Evolutionary conservation across 2,329 filamentous ascomycete species (phyloP).

Genomic region (Pseudogymnoascus sp.): DNA sequence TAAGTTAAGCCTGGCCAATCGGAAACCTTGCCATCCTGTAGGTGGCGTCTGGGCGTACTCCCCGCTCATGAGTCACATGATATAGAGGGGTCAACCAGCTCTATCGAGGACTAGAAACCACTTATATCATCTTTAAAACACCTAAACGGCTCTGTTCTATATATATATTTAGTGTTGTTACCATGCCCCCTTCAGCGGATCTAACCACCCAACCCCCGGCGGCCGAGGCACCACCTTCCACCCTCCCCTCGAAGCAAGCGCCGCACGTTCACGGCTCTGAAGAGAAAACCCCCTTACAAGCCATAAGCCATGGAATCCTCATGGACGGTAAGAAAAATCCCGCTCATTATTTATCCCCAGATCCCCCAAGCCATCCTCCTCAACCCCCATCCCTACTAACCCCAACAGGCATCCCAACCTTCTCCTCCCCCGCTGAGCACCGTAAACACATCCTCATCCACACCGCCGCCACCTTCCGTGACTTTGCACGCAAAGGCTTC

Average conservation of each 20-base stretch:
- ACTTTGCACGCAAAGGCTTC: conserved; percentile 60
- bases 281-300: conserved; percentile 29
- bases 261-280: conserved; percentile 14
- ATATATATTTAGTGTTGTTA: background rate
- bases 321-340: conserved; percentile 21
- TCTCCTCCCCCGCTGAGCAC: conserved; percentile 47
- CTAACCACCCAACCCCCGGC: background rate
- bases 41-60: background rate
- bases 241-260: background rate
- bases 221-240: background rate
- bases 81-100: background rate
- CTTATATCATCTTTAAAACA: background rate
- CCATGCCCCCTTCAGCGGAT: background rate
- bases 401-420: conserved; percentile 48
- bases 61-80: background rate
- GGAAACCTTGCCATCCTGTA: background rate
- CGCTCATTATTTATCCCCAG: too few species aligned
- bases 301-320: conserved; percentile 30
- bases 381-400: conserved; percentile 9
- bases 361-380: background rate
- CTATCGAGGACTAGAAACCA: background rate
- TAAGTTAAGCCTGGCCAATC: background rate
- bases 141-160: background rate
- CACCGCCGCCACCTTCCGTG: conserved; percentile 63
- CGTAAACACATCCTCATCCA: conserved; percentile 60